Percentiles rank a stretch among this genome's conserved stretches.
Evolutionary conservation across 2,329 filamentous ascomycete species (phyloP).

Genomic region (Calycina herbarum): DNA sequence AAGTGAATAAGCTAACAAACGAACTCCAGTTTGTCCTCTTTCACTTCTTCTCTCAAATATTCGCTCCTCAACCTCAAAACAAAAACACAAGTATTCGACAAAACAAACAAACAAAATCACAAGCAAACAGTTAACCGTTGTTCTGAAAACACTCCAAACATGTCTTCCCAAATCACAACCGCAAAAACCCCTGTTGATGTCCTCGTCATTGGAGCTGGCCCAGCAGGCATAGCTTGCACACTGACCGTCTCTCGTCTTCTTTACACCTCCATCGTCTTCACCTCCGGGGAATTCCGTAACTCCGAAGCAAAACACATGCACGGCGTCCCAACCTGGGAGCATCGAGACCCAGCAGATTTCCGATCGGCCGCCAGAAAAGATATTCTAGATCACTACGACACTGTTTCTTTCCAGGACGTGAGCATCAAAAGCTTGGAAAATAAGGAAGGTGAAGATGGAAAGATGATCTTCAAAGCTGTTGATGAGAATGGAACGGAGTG

Average conservation of each 20-base stretch:
- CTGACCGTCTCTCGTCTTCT: slow-evolving; percentile 41
- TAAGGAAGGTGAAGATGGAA: slow-evolving; percentile 22
- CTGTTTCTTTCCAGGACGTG: slow-evolving; percentile 37
- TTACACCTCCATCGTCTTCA: slow-evolving; percentile 45
- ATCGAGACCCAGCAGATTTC: slow-evolving; percentile 37
- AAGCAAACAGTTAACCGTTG: too few relatives aligned
- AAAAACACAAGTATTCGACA: too few relatives aligned
- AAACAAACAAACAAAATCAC: too few relatives aligned
- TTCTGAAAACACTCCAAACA: not conserved
- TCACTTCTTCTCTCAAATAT: too few relatives aligned
- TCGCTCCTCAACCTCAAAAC: too few relatives aligned
- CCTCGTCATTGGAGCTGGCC: slow-evolving; percentile 45
- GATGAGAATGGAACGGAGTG: slow-evolving; percentile 47
- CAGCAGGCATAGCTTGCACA: slow-evolving; percentile 46
- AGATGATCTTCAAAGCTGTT: slow-evolving; percentile 38
- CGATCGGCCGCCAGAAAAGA: slow-evolving; percentile 39
- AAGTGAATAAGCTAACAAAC: too few relatives aligned
- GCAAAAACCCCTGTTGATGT: slow-evolving; percentile 31
- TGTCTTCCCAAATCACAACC: slow-evolving; percentile 4
- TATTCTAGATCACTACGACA: slow-evolving; percentile 40
- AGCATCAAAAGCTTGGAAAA: slow-evolving; percentile 29
- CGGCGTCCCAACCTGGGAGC: slow-evolving; percentile 42
- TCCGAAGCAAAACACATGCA: slow-evolving; percentile 46
- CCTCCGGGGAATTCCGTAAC: slow-evolving; percentile 46
- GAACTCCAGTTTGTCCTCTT: too few relatives aligned